These are phyloP conservation scores for Xylaria venustula DNA, from an alignment of 495 filamentous ascomycete species.

Conservation along the genomic window DNA sequence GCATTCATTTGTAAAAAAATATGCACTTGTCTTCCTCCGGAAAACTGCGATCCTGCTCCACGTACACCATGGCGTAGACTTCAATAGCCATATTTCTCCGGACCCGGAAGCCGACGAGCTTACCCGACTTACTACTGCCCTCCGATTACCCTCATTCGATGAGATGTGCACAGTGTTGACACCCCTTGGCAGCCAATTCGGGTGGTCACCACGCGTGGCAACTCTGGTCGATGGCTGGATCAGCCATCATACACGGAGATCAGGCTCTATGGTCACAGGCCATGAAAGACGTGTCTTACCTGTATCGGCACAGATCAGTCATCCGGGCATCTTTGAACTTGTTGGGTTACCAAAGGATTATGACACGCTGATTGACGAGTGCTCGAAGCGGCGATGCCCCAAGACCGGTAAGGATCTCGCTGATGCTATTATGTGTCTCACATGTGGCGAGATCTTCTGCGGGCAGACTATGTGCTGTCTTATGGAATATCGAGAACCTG, in stretches of 20 bases:
- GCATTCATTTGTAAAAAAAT: slow-evolving; percentile 62
- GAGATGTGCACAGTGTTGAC: slow-evolving; percentile 63
- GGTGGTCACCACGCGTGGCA: slow-evolving; percentile 37
- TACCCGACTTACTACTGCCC: slow-evolving; percentile 70
- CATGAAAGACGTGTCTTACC: slow-evolving; percentile 18
- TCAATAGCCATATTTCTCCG: slow-evolving; percentile 68
- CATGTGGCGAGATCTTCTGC: slow-evolving; percentile 95
- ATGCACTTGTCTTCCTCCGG: slow-evolving; percentile 85
- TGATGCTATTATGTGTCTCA: slow-evolving; percentile 88
- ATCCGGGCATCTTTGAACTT: slow-evolving; percentile 91
- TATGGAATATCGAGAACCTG: slow-evolving; percentile 50
- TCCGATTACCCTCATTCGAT: slow-evolving; percentile 76
- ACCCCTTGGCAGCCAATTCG: slow-evolving; percentile 37
- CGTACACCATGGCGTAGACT: slow-evolving; percentile 84
- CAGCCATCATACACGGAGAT: slow-evolving; percentile 52
- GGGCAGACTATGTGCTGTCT: slow-evolving; percentile 90
- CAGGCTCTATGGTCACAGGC: background rate
- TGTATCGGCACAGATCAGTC: slow-evolving; percentile 56
- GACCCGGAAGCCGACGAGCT: slow-evolving; percentile 71
- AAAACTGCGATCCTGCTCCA: slow-evolving; percentile 82
- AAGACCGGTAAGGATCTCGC: slow-evolving; percentile 85
- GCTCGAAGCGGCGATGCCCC: slow-evolving; percentile 79
- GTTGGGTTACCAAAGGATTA: slow-evolving; percentile 89
- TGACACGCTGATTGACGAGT: slow-evolving; percentile 90
- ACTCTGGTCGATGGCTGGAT: slow-evolving; percentile 77